A percentile compares a stretch with the other conserved stretches of the same genome.
Conservation (phyloP, 2,329 filamentous ascomycete genomes). For the Trichoderma sp. region DNA sequence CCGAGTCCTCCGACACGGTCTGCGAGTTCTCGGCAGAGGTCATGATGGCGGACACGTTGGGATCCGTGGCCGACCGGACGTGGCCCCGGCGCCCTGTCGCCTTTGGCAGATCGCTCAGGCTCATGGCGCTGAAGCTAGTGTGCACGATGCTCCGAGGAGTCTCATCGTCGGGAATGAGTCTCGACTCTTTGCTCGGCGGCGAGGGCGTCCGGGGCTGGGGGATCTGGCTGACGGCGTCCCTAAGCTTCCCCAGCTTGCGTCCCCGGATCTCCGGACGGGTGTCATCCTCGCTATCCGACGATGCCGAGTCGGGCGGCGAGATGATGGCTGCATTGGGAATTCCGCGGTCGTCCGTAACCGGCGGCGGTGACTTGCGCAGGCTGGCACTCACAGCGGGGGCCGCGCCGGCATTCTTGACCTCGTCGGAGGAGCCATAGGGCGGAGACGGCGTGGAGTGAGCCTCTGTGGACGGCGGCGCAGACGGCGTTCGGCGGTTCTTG, state of each 20-base stretch:
- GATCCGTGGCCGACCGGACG: conserved; percentile 59
- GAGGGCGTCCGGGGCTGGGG: conserved; percentile 52
- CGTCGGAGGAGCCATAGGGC: conserved; percentile 54
- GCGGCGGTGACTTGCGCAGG: conserved; percentile 82
- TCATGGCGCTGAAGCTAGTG: conserved; percentile 52
- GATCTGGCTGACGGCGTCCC: conserved; percentile 81
- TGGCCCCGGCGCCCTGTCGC: conserved; percentile 49
- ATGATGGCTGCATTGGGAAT: conserved; percentile 86
- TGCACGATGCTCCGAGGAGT: conserved; percentile 39
- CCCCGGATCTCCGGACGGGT: conserved; percentile 52
- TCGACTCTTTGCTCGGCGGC: conserved; percentile 47
- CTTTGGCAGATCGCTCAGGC: conserved; percentile 47
- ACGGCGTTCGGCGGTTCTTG: conserved; percentile 63
- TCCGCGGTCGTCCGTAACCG: conserved; percentile 67
- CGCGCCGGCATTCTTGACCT: conserved; percentile 36
- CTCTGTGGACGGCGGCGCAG: conserved; percentile 41
- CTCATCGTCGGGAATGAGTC: neutral
- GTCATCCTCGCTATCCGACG: conserved; percentile 84
- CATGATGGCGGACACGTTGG: conserved; percentile 50
- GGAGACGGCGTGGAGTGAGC: conserved; percentile 33
- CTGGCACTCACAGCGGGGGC: conserved; percentile 53
- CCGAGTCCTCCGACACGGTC: conserved; percentile 64
- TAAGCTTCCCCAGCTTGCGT: conserved; percentile 57
- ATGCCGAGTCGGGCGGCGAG: conserved; percentile 84
- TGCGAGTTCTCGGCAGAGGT: conserved; percentile 55